These are phyloP conservation scores for Talaromyces piceae DNA, from an alignment of 2,329 filamentous ascomycete genomes.

Conservation along the genomic window DNA sequence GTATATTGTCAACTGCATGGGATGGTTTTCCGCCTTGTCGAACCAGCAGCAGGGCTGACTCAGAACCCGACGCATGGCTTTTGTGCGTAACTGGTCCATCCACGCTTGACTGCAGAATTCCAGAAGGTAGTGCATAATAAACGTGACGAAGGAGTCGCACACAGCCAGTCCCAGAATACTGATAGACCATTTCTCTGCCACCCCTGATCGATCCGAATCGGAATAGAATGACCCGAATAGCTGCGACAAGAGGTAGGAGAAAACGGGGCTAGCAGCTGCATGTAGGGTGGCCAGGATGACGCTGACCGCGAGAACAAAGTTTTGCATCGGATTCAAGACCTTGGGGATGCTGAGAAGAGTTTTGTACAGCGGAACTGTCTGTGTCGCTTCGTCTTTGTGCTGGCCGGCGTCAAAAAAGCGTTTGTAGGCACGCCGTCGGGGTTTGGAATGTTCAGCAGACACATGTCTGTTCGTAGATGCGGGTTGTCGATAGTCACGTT, in stretches of 20 bases:
- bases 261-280: conserved; percentile 62
- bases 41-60: conserved; percentile 75
- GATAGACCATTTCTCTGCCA: conserved; percentile 60
- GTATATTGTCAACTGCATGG: conserved; percentile 58
- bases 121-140: conserved; percentile 61
- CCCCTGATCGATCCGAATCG: conserved; percentile 39
- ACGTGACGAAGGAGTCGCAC: conserved; percentile 58
- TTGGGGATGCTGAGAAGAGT: conserved; percentile 68
- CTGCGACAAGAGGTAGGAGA: conserved; percentile 67
- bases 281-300: conserved; percentile 56
- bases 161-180: conserved; percentile 61
- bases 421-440: neutral
- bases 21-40: conserved; percentile 57
- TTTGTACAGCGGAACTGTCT: conserved; percentile 33
- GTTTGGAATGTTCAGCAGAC: neutral
- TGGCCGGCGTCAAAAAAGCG: neutral
- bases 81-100: conserved; percentile 63
- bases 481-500: neutral
- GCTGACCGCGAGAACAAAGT: conserved; percentile 51
- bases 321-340: conserved; percentile 46
- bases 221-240: conserved; percentile 63
- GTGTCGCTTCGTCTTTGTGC: neutral
- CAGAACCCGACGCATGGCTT: conserved; percentile 63
- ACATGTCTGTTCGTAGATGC: neutral
- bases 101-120: conserved; percentile 67